phyloP scores from a whole-genome alignment of 345 rosid species.

The Nasturtium officinale region DNA sequence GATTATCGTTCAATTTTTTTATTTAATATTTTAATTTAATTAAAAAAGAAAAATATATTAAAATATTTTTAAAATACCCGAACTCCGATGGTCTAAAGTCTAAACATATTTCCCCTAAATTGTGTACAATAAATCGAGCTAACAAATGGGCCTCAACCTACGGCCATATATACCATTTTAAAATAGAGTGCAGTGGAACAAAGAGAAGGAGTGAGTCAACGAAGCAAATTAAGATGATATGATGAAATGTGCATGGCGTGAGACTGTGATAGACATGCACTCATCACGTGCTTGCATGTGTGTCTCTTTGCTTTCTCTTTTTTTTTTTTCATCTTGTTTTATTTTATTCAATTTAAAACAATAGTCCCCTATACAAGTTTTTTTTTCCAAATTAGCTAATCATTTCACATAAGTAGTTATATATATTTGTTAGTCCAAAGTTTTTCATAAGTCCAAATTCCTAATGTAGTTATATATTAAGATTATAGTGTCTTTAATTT shows the following conservation, averaged over 20 bases:
- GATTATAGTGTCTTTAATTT: slow-evolving; percentile 9
- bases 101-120: too few species aligned
- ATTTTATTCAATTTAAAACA: neutral
- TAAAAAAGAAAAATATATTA: too few species aligned
- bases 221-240: slow-evolving; percentile 41
- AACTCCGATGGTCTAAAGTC: too few species aligned
- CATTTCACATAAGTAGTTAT: slow-evolving; percentile 24
- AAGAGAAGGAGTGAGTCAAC: slow-evolving; percentile 17
- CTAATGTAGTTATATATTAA: neutral
- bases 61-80: too few species aligned
- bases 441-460: neutral
- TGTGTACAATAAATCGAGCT: neutral
- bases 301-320: slow-evolving; percentile 36
- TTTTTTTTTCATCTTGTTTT: neutral
- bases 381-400: slow-evolving; percentile 16
- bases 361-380: slow-evolving; percentile 7
- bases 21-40: too few species aligned
- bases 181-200: neutral
- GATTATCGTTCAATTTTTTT: too few species aligned
- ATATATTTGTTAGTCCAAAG: slow-evolving; percentile 6
- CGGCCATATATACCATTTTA: too few species aligned
- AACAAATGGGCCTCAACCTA: neutral
- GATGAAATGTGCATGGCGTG: slow-evolving; percentile 56
- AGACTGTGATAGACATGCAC: slow-evolving; percentile 53
- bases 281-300: slow-evolving; percentile 52